Evolutionary conservation across 208 protist genomes (phyloP).

Genomic region (Leishmania major): DNA sequence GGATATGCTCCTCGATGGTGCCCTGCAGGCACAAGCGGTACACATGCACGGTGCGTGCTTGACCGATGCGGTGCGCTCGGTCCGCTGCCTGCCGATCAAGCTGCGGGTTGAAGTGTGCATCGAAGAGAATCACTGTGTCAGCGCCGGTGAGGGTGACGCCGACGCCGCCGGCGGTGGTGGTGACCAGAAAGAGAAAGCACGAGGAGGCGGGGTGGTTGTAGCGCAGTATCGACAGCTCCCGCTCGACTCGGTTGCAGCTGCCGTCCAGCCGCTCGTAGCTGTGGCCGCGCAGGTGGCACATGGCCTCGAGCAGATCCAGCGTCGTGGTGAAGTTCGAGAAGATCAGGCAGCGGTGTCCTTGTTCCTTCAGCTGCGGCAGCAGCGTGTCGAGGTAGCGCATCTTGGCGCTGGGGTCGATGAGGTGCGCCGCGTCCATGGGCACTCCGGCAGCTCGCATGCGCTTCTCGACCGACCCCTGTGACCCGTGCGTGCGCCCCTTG

Average conservation of each 20-base stretch:
- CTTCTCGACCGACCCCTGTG: slow-evolving; percentile 31
- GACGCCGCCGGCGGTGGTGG: slow-evolving; percentile 97
- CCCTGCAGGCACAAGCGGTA: slow-evolving; percentile 94
- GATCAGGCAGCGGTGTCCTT: slow-evolving; percentile 88
- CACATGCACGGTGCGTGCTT: slow-evolving; percentile 94
- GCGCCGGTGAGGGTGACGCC: slow-evolving; percentile 98
- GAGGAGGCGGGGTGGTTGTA: slow-evolving; percentile 90
- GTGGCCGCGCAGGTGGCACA: slow-evolving; percentile 72
- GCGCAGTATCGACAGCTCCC: slow-evolving; percentile 92
- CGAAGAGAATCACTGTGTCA: slow-evolving; percentile 96
- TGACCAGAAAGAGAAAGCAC: slow-evolving; percentile 97
- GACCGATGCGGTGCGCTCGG: slow-evolving; percentile 95
- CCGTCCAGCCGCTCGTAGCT: slow-evolving; percentile 88
- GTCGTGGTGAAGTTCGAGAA: slow-evolving; percentile 92
- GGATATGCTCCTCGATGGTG: slow-evolving; percentile 96
- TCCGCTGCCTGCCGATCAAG: slow-evolving; percentile 97
- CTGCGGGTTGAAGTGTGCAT: slow-evolving; percentile 98
- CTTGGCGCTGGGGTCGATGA: slow-evolving; percentile 90
- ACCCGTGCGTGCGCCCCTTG: slow-evolving; percentile 34
- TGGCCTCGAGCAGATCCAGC: slow-evolving; percentile 86
- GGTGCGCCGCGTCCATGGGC: slow-evolving; percentile 51
- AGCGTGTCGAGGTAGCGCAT: slow-evolving; percentile 94
- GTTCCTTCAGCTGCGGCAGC: slow-evolving; percentile 73
- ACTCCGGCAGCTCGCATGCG: slow-evolving; percentile 64
- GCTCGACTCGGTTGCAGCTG: slow-evolving; percentile 77